Evolutionary conservation across 345 rosid genomes (phyloP).

Genomic region (Eucalyptus curtisii): DNA sequence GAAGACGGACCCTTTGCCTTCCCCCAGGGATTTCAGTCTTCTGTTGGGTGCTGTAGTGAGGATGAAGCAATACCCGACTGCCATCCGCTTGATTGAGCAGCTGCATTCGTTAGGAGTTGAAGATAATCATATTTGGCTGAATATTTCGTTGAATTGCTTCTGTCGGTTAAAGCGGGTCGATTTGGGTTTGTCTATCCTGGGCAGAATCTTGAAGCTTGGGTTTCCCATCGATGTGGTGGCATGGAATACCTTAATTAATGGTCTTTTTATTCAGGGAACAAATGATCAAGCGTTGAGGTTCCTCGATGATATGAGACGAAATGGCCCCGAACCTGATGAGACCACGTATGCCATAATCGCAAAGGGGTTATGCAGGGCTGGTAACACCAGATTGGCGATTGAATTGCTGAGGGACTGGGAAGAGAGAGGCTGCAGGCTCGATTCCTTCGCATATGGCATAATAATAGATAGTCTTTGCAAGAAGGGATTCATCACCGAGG

Average conservation of each 20-base stretch:
- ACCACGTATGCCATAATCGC: background rate
- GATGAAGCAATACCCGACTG: background rate
- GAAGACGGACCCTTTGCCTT: background rate
- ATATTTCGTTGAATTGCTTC: background rate
- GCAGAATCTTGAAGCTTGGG: background rate
- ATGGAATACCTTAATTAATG: background rate
- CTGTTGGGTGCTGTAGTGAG: background rate
- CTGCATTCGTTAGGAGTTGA: background rate
- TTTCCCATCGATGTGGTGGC: background rate
- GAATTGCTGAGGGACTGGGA: background rate
- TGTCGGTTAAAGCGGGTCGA: background rate
- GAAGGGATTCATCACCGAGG: rapidly evolving
- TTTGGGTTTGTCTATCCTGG: background rate
- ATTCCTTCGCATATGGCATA: rapidly evolving
- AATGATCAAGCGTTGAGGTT: background rate
- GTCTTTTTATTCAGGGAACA: background rate
- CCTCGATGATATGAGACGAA: background rate
- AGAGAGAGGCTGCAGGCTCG: rapidly evolving
- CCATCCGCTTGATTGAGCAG: background rate
- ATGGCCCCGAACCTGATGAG: background rate
- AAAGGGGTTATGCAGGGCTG: background rate
- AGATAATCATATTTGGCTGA: rapidly evolving
- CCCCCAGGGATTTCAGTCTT: background rate
- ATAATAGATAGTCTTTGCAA: rapidly evolving
- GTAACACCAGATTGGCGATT: background rate